These are phyloP conservation scores for Cyclotella atomus DNA, from an alignment of 108 stramenopile species.

Conservation along the genomic window DNA sequence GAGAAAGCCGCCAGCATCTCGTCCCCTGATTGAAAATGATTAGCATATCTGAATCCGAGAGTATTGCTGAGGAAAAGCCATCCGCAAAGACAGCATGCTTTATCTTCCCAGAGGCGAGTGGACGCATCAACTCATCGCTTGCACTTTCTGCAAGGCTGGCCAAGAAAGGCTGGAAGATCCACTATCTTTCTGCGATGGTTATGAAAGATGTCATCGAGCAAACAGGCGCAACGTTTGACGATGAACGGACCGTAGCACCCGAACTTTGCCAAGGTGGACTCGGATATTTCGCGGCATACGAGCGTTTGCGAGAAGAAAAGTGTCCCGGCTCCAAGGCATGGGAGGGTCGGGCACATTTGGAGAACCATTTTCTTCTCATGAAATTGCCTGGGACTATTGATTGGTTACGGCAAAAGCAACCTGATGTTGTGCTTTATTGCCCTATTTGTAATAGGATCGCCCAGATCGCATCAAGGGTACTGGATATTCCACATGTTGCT, in stretches of 20 bases:
- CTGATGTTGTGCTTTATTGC: constrained; percentile 21
- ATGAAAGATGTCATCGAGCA: background rate
- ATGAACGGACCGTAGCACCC: background rate
- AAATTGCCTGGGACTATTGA: constrained; percentile 26
- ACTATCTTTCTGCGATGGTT: background rate
- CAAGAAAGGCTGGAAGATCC: background rate
- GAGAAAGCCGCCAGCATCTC: too few relatives aligned
- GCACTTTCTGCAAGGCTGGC: background rate
- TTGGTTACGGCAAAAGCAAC: constrained; percentile 2
- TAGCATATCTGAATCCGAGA: too few relatives aligned
- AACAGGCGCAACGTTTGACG: background rate
- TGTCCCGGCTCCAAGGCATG: background rate
- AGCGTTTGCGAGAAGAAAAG: background rate
- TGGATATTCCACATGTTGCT: constrained; percentile 22
- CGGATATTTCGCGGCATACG: background rate
- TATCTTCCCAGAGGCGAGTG: too few relatives aligned
- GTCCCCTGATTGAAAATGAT: too few relatives aligned
- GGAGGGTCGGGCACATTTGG: constrained; percentile 25
- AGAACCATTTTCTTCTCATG: constrained; percentile 19
- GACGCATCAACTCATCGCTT: background rate
- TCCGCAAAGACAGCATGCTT: too few relatives aligned
- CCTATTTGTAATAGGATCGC: constrained; percentile 27
- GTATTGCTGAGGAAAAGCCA: too few relatives aligned
- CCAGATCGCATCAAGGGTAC: constrained; percentile 5
- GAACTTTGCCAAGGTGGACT: background rate